Percentiles rank a stretch among this genome's conserved stretches.
These are phyloP conservation scores for Vanrija humicola DNA, from an alignment of 1,284 basidiomycete genomes.

Conservation along the genomic window DNA sequence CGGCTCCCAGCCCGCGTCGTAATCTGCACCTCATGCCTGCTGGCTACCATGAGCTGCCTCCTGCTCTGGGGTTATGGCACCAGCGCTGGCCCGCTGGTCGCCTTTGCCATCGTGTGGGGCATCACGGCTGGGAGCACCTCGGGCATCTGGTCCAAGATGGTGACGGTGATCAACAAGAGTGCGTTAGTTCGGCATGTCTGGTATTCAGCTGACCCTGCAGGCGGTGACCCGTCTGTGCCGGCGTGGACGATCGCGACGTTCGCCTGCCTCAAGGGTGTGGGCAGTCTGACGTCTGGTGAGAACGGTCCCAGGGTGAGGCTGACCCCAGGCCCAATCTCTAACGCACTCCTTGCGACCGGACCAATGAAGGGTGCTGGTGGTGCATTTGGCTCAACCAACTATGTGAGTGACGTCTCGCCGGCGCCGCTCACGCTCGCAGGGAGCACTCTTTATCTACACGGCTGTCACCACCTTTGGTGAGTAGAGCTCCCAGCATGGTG, in stretches of 20 bases:
- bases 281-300: conserved; percentile 32
- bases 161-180: conserved; percentile 27
- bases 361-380: conserved; percentile 16
- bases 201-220: conserved; percentile 2
- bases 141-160: conserved; percentile 34
- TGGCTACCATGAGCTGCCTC: conserved; percentile 32
- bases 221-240: conserved; percentile 35
- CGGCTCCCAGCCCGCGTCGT: conserved; percentile 29
- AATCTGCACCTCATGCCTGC: conserved; percentile 33
- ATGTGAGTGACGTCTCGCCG: conserved; percentile 8
- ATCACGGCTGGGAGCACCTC: conserved; percentile 30
- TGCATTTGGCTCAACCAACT: conserved; percentile 28
- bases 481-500: no score
- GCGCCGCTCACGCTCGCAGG: no score
- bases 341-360: conserved; percentile 19
- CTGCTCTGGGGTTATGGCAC: conserved; percentile 48
- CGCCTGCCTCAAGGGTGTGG: conserved; percentile 39
- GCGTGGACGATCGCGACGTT: conserved; percentile 36
- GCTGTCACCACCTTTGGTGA: no score
- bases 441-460: no score
- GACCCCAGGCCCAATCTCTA: conserved; percentile 28
- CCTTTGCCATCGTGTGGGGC: conserved; percentile 33
- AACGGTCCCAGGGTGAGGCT: not conserved
- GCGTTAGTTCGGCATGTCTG: conserved; percentile 8
- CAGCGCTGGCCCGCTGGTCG: conserved; percentile 21